Base-by-base conservation (phyloP, 139 green algal genomes). In the Tetraselmis striata region DNA sequence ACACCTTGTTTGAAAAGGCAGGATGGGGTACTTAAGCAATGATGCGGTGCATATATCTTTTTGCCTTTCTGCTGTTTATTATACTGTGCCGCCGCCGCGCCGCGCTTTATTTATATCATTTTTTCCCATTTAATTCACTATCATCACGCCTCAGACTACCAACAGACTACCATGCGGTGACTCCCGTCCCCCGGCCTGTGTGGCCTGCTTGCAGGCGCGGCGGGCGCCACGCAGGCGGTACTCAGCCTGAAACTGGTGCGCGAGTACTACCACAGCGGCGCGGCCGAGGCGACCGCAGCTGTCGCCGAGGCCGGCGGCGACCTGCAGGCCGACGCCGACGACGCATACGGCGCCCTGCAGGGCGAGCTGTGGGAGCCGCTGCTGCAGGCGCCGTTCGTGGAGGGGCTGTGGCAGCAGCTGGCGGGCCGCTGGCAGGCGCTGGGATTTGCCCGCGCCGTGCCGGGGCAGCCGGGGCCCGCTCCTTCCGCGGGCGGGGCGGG, bases 221-320 rank as follows among this genome's bases (percentile, higher is more conserved):
- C 86, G 75, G 77, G 79, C 2, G 80, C 81, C 24, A 58, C 88
- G 22, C 75, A 87, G 23, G 75, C 83, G 32, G 84, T 93, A 31
- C 82, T 79, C 31, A 89, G 88, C 45, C 80, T 95, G 59, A 75
- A 81, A 59, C 79, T 93, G 30, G 87, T 83, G 1, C 32, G 87
- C 2, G 78, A 78, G 0, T 90, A 86, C 26, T 82, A 89, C 28
- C 81, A 87, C 78, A 79, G 78, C 67, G 30, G 31, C 26, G 22
- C 83, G 31, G 82, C 75, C 29, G 28, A 45, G 30, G 81, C 81
- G n/a, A n/a, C 76, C 1, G 25, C 45, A 77, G 11, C 28, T 59
- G 24, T 27, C 79, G 59, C 45, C 59, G 83, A 79, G 74, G 75
- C 67, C 80, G 23, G 78, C 30, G 26, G 31, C 59, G 1, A n/a